These are phyloP conservation scores for Neurospora sp. DNA, from an alignment of 495 filamentous ascomycete species.

Conservation along the genomic window DNA sequence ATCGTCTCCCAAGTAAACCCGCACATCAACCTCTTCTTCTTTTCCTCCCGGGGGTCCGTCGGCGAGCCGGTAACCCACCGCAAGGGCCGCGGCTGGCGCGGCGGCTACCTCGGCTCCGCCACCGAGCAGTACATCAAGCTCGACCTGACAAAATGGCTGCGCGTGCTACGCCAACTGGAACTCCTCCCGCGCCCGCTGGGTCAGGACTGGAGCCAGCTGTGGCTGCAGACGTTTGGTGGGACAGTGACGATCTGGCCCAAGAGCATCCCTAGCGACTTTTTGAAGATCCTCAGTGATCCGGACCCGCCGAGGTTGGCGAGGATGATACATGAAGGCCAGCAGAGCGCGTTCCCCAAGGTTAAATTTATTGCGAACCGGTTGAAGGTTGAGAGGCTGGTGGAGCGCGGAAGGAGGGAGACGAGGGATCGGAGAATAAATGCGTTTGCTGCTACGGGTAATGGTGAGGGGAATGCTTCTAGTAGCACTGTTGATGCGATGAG, in stretches of 20 bases:
- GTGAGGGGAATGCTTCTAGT: not conserved
- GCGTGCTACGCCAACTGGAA: constrained; percentile 83
- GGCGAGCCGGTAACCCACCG: constrained; percentile 92
- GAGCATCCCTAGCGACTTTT: constrained; percentile 60
- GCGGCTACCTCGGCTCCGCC: constrained; percentile 85
- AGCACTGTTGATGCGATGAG: not conserved
- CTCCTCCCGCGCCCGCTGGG: constrained; percentile 82
- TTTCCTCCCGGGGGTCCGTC: constrained; percentile 82
- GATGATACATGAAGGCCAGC: constrained; percentile 84
- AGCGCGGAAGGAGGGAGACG: constrained; percentile 56
- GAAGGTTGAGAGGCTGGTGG: constrained; percentile 69
- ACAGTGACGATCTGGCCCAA: constrained; percentile 95
- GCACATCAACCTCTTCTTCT: constrained; percentile 97
- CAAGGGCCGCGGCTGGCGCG: constrained; percentile 87
- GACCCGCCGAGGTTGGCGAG: constrained; percentile 58
- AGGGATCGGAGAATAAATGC: constrained; percentile 32
- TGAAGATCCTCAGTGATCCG: constrained; percentile 77
- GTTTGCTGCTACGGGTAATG: not conserved
- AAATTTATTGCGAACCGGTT: constrained; percentile 82
- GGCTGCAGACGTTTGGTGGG: constrained; percentile 88
- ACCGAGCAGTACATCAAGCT: constrained; percentile 91
- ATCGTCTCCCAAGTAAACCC: constrained; percentile 97
- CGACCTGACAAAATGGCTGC: constrained; percentile 93
- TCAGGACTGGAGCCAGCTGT: constrained; percentile 93
- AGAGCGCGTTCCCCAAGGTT: constrained; percentile 77